These are phyloP conservation scores for Pezicula rhizophila DNA, from an alignment of 2,329 filamentous ascomycete species.

Conservation along the genomic window DNA sequence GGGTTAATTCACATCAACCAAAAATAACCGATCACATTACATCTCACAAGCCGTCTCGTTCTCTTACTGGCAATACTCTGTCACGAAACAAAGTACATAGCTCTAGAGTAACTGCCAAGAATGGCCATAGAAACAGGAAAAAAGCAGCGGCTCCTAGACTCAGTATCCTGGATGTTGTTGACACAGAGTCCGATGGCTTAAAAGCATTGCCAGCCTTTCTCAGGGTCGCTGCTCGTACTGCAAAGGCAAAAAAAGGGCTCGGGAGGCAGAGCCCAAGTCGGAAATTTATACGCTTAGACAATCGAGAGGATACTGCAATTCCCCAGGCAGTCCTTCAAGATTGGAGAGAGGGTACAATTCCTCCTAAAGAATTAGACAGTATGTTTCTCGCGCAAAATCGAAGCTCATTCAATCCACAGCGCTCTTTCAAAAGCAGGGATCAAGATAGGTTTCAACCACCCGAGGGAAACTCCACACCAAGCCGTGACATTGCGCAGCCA, in stretches of 20 bases:
- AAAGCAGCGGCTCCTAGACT: slow-evolving; percentile 38
- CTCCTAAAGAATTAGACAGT: slow-evolving; percentile 7
- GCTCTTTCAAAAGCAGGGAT: no score
- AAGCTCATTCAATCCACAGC: slow-evolving; percentile 14
- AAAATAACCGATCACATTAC: slow-evolving; percentile 23
- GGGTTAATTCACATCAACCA: slow-evolving; percentile 13
- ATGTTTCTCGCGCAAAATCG: not conserved
- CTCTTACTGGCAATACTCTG: not conserved
- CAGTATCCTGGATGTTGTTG: slow-evolving; percentile 53
- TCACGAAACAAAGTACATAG: not conserved
- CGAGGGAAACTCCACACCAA: not conserved
- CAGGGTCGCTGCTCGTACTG: slow-evolving; percentile 54
- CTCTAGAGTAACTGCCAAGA: not conserved
- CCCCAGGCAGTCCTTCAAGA: slow-evolving; percentile 44
- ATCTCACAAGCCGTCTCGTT: slow-evolving; percentile 1
- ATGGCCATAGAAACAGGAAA: not conserved
- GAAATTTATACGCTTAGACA: slow-evolving; percentile 57
- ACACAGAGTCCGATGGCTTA: slow-evolving; percentile 25
- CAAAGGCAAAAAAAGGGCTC: slow-evolving; percentile 37
- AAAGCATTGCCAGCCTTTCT: slow-evolving; percentile 46
- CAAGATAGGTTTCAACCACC: slow-evolving; percentile 9
- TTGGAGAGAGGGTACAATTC: slow-evolving; percentile 41
- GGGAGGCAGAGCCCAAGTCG: slow-evolving; percentile 49
- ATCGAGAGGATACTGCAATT: slow-evolving; percentile 54
- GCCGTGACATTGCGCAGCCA: not conserved